These are phyloP conservation scores for Alternaria gaisen DNA, from an alignment of 2,329 filamentous ascomycete species.

Conservation along the genomic window DNA sequence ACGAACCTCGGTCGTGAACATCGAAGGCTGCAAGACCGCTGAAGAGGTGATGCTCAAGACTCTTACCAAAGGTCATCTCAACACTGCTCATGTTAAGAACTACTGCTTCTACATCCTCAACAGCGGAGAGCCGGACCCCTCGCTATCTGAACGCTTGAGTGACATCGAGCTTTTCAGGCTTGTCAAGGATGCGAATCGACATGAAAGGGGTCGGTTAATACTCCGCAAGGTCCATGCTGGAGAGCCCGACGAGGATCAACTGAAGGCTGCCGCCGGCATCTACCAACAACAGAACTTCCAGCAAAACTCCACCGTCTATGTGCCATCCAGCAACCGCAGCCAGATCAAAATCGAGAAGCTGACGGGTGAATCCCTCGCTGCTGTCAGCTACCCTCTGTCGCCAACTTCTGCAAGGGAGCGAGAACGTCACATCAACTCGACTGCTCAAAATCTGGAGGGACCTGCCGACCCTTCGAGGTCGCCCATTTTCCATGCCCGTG, in stretches of 20 bases:
- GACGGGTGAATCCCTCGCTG: conserved; percentile 85
- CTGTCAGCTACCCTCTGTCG: conserved; percentile 86
- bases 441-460: conserved; percentile 59
- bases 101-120: conserved; percentile 97
- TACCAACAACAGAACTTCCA: conserved; percentile 82
- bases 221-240: conserved; percentile 91
- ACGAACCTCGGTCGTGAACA: conserved; percentile 91
- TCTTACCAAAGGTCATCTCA: conserved; percentile 84
- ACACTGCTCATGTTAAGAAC: conserved; percentile 90
- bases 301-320: conserved; percentile 68
- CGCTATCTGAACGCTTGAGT: conserved; percentile 80
- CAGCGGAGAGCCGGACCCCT: conserved; percentile 82
- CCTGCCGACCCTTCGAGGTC: conserved; percentile 39
- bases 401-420: conserved; percentile 74
- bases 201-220: conserved; percentile 90
- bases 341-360: conserved; percentile 89
- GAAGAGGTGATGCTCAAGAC: conserved; percentile 94
- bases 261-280: conserved; percentile 87
- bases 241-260: conserved; percentile 85
- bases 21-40: conserved; percentile 87
- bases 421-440: conserved; percentile 69
- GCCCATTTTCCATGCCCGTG: conserved; percentile 54
- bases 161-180: conserved; percentile 91
- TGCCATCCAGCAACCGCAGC: conserved; percentile 76
- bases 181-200: conserved; percentile 83